Evolutionary conservation across 805 yeast genomes (phyloP).

Genomic region (Metschnikowia borealis): DNA sequence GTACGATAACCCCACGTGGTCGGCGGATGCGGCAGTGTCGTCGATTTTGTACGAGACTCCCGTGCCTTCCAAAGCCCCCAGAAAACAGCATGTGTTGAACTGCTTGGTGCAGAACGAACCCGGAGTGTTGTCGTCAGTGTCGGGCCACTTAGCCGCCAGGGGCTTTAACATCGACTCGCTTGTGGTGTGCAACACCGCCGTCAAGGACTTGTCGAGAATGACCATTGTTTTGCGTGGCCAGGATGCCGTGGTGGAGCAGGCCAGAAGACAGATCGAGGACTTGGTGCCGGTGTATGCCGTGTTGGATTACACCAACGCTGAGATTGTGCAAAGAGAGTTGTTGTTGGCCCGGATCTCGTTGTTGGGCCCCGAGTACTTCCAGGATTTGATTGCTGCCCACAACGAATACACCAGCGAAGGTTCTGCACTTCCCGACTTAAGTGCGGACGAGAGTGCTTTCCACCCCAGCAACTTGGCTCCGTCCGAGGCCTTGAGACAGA

Average conservation of each 20-base stretch:
- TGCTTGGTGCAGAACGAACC: slow-evolving; percentile 98
- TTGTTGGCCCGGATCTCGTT: slow-evolving; percentile 87
- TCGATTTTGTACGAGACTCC: slow-evolving; percentile 93
- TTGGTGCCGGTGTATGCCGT: slow-evolving; percentile 98
- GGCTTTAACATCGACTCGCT: slow-evolving; percentile 98
- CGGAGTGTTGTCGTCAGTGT: slow-evolving; percentile 89
- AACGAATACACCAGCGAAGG: slow-evolving; percentile 42
- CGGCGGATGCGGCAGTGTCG: slow-evolving; percentile 94
- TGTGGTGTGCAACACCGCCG: slow-evolving; percentile 96
- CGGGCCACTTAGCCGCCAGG: slow-evolving; percentile 95
- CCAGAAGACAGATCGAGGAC: slow-evolving; percentile 96
- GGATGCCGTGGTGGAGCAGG: slow-evolving; percentile 96
- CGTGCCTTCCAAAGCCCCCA: slow-evolving; percentile 55
- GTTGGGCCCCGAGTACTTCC: slow-evolving; percentile 97
- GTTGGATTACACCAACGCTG: slow-evolving; percentile 85
- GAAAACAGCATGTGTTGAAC: slow-evolving; percentile 85
- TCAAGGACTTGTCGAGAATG: slow-evolving; percentile 92
- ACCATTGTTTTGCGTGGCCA: slow-evolving; percentile 92
- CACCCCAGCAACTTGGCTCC: slow-evolving; percentile 91
- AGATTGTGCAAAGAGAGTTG: slow-evolving; percentile 87
- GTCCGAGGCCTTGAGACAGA: slow-evolving; percentile 90
- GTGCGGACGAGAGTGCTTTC: slow-evolving; percentile 46
- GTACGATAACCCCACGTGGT: slow-evolving; percentile 89
- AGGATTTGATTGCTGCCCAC: slow-evolving; percentile 88
- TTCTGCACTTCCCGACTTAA: slow-evolving; percentile 40